Evolutionary conservation across 768 basidiomycete species (phyloP).

Genomic region (Xerocomellus amylosporus): DNA sequence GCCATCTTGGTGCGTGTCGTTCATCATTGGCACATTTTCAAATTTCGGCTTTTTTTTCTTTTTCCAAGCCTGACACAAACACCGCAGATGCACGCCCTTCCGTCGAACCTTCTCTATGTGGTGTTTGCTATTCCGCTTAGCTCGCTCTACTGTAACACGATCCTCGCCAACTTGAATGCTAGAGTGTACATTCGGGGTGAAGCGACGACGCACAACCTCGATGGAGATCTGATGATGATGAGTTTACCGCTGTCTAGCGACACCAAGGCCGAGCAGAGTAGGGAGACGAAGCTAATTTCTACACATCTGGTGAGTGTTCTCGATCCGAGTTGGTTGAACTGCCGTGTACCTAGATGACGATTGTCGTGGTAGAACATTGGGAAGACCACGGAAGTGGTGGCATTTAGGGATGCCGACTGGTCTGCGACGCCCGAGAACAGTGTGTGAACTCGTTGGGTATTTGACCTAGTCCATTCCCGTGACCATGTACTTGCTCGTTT

Average conservation of each 20-base stretch:
- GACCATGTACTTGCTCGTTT: too few species aligned
- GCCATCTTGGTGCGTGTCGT: constrained; percentile 5
- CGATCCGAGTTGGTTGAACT: background rate
- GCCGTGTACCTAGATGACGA: background rate
- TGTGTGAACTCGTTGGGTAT: background rate
- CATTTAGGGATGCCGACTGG: background rate
- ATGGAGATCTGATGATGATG: background rate
- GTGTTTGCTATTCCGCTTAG: constrained; percentile 3
- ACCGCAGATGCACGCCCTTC: background rate
- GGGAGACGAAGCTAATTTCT: background rate
- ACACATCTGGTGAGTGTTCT: background rate
- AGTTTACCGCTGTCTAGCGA: too few species aligned
- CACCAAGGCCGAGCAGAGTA: background rate
- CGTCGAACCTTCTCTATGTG: background rate
- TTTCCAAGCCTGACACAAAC: background rate
- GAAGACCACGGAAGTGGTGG: background rate
- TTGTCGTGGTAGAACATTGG: background rate
- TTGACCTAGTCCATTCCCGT: too few species aligned
- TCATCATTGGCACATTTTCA: background rate
- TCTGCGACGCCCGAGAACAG: background rate
- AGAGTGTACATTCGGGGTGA: constrained; percentile 6
- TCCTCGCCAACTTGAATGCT: constrained; percentile 17
- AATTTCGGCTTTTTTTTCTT: background rate
- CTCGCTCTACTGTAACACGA: constrained; percentile 13
- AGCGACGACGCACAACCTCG: background rate